Base-by-base conservation (phyloP, 2,329 filamentous ascomycete species). In the Colletotrichum tropicicola region DNA sequence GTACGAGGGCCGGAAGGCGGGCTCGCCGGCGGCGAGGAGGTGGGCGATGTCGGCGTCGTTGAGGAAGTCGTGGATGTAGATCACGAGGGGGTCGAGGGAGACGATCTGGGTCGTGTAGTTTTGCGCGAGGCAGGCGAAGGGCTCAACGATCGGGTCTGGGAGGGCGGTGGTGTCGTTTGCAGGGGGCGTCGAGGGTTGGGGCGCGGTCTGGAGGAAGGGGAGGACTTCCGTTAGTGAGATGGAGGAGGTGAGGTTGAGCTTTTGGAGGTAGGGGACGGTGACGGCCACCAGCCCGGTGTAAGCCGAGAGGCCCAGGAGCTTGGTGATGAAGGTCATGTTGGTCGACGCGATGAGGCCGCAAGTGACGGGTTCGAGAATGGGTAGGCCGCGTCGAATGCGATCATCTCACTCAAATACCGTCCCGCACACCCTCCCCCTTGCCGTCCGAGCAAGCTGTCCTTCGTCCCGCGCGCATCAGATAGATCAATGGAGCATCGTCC, bases 51-150 rank as follows among this genome's bases (percentile, higher is more conserved):
- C 80, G 23, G 59, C 17, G 0, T 75, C 68, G 2, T 73, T 67
- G 39, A 82, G 70, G 71, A 82, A 79, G 57, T 74, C 66, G 69
- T 78, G 77, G 72, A 82, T 79, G 68, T 82, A 82, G 63, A 82
- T 78, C 8, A 82, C 72, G 1, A 82, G 71, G 2, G 80, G 80
- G 43, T 80, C 77, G 19, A 80, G 72, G 13, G 78, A 81, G 39
- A 82, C 71, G 43, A 82, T 74, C 57, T 80, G 75, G 0, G 78
- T 80, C 5, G 70, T 73, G 69, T 81, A 82, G 13, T 70, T 60
- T 19, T 78, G 74, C 1, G 71, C 53, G 10, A 69, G 69, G 66
- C 78, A 80, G 28, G 27, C 19, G 32, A 58, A 58, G 15, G 58
- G 27, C 5, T 57, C 44, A 21, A 13, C 17, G 23, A 15, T 10